Evolutionary conservation across 2,329 filamentous ascomycete species (phyloP).

Genomic region (Sarocladiaceae sp.): DNA sequence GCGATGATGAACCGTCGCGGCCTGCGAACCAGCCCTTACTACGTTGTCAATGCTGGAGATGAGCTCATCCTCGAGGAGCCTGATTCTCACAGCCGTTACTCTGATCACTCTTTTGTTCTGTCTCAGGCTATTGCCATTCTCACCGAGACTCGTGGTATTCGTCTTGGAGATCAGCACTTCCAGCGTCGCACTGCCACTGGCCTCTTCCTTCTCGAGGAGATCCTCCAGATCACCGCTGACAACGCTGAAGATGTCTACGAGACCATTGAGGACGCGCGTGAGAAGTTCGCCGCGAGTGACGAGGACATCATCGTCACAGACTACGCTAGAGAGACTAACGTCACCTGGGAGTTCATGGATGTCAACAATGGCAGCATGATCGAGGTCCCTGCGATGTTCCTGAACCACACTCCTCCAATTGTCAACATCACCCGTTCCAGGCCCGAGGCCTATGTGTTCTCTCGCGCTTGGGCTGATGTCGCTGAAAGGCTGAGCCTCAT

Average conservation of each 20-base stretch:
- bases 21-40: conserved; percentile 12
- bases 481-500: conserved; percentile 12
- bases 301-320: conserved; percentile 14
- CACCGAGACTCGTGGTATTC: conserved; percentile 13
- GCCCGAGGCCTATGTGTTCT: conserved; percentile 14
- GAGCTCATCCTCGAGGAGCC: conserved; percentile 10
- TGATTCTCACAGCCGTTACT: conserved; percentile 11
- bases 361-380: conserved; percentile 10
- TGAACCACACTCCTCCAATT: conserved; percentile 13
- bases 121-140: conserved; percentile 12
- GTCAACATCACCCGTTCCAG: conserved; percentile 10
- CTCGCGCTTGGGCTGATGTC: conserved; percentile 11
- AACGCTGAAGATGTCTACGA: conserved; percentile 10
- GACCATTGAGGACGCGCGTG: conserved; percentile 12
- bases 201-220: conserved; percentile 9
- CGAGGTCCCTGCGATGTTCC: conserved; percentile 12
- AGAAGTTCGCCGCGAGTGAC: conserved; percentile 10
- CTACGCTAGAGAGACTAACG: conserved; percentile 5
- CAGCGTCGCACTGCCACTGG: conserved; percentile 12
- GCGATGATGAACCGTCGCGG: conserved; percentile 7
- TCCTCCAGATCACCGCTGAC: conserved; percentile 10
- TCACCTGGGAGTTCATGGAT: conserved; percentile 11
- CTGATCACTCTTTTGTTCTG: conserved; percentile 11
- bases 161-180: conserved; percentile 13
- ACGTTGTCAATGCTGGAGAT: conserved; percentile 10